Evolutionary conservation across 73 alveolate genomes (phyloP).

Genomic region (Loxodes magnus): DNA sequence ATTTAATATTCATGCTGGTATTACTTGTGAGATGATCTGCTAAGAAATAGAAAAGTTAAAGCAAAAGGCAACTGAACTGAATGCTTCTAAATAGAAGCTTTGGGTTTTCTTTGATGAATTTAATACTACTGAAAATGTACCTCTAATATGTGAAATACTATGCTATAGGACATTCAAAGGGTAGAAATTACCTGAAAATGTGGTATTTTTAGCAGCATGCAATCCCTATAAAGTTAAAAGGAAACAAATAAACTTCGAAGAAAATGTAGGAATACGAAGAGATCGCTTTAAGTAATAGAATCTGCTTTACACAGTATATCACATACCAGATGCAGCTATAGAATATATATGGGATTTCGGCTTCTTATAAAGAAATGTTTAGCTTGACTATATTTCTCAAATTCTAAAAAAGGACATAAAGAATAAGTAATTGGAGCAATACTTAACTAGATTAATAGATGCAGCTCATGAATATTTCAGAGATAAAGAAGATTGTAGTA

Average conservation of each 20-base stretch:
- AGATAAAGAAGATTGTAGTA: too few species aligned
- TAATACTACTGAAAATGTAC: constrained; percentile 38
- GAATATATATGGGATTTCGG: too few species aligned
- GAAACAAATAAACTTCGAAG: background rate
- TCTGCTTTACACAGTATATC: too few species aligned
- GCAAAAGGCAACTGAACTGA: constrained; percentile 11
- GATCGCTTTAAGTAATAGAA: too few species aligned
- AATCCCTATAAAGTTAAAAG: constrained; percentile 24
- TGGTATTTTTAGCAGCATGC: constrained; percentile 46
- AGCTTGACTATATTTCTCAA: too few species aligned
- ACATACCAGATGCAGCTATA: too few species aligned
- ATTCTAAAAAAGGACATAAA: too few species aligned
- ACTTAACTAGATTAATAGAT: too few species aligned
- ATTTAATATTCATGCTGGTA: constrained; percentile 59
- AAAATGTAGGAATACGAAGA: constrained; percentile 7
- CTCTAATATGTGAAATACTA: constrained; percentile 43
- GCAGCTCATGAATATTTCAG: too few species aligned
- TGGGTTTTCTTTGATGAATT: constrained; percentile 67
- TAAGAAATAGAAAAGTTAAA: constrained; percentile 24
- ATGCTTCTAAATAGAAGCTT: constrained; percentile 9
- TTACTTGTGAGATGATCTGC: constrained; percentile 36
- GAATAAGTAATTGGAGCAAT: too few species aligned
- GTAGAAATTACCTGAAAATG: constrained; percentile 19
- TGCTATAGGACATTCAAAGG: constrained; percentile 42
- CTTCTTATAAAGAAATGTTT: too few species aligned